These are phyloP conservation scores for Metrosideros polymorpha DNA, from an alignment of 441 rosid genomes.

Conservation along the genomic window DNA sequence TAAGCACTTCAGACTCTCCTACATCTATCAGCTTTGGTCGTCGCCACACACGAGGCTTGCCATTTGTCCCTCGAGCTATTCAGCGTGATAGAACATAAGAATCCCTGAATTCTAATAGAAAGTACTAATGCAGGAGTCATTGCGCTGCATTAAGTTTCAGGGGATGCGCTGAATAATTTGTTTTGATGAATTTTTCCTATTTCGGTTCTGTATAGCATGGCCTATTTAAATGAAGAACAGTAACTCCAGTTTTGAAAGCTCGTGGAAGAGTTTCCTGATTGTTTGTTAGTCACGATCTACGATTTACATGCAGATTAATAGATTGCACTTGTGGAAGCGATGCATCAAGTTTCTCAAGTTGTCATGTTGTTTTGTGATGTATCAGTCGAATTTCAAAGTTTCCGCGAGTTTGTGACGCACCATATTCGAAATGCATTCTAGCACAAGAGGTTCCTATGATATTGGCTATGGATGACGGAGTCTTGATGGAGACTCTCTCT, in stretches of 20 bases:
- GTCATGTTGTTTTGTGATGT: background rate
- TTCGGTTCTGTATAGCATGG: background rate
- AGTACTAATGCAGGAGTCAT: background rate
- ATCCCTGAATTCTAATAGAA: background rate
- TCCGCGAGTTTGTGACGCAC: background rate
- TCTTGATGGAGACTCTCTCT: background rate
- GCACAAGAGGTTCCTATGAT: background rate
- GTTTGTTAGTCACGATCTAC: background rate
- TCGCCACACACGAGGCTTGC: constrained; percentile 58
- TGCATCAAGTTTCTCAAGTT: background rate
- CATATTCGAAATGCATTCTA: background rate
- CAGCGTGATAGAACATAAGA: constrained; percentile 30
- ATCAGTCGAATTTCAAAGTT: background rate
- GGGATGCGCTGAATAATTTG: background rate
- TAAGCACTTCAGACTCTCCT: constrained; percentile 76
- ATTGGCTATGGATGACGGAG: background rate
- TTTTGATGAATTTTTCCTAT: background rate
- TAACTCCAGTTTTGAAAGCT: background rate
- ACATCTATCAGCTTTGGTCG: constrained; percentile 75
- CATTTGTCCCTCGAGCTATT: constrained; percentile 67
- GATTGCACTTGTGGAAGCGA: background rate
- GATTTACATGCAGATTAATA: background rate
- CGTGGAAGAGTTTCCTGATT: background rate
- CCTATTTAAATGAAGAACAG: background rate
- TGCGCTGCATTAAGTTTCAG: background rate